Conservation (phyloP, 2,329 filamentous ascomycete species). For the Simplicillium aogashimaense region DNA sequence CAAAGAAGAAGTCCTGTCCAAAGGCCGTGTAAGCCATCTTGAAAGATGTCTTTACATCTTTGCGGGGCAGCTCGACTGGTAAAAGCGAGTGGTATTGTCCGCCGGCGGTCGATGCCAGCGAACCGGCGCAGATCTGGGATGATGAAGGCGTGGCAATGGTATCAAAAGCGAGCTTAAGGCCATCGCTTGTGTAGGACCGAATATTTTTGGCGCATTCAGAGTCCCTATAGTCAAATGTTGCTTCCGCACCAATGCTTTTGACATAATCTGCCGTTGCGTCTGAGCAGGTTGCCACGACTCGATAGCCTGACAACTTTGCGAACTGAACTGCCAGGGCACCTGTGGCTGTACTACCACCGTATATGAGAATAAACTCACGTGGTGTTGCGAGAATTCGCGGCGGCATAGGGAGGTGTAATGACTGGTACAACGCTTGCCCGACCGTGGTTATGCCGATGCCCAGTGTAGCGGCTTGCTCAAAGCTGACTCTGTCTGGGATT, state of each 20-base stretch:
- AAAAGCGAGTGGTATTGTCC: constrained; percentile 1
- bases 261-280: constrained; percentile 27
- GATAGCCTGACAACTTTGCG: constrained; percentile 24
- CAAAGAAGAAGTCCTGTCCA: too few species aligned
- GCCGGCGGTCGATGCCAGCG: not conserved
- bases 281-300: constrained; percentile 25
- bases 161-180: constrained; percentile 14
- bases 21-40: too few species aligned
- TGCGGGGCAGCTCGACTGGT: constrained; percentile 2
- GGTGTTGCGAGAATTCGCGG: constrained; percentile 20
- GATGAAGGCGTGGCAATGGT: too few species aligned
- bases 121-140: constrained; percentile 4
- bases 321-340: constrained; percentile 37
- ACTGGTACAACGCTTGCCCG: constrained; percentile 38
- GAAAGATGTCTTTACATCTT: too few species aligned
- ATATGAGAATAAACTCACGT: constrained; percentile 28
- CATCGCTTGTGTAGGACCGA: constrained; percentile 10
- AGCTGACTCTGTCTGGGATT: constrained; percentile 30
- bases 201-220: constrained; percentile 12
- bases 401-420: constrained; percentile 33
- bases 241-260: constrained; percentile 28
- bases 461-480: constrained; percentile 36
- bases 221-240: constrained; percentile 30
- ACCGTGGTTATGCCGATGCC: constrained; percentile 16
- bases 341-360: constrained; percentile 41